These are phyloP conservation scores for Claviceps citrina DNA, from an alignment of 2,329 filamentous ascomycete genomes.

Conservation along the genomic window DNA sequence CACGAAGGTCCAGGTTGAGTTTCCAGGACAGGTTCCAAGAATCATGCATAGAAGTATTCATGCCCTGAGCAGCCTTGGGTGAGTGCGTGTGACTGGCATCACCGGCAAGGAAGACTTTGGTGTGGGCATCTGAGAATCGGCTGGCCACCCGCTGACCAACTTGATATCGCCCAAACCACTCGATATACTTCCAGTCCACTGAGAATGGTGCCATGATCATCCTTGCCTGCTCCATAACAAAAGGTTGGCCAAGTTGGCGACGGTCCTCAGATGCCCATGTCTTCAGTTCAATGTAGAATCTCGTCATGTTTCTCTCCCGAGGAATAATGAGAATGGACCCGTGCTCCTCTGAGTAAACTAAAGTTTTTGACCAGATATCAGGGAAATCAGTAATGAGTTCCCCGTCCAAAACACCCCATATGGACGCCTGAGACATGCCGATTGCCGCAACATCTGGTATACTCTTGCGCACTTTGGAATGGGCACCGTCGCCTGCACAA, in stretches of 20 bases:
- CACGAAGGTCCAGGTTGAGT: constrained; percentile 37
- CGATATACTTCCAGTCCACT: constrained; percentile 41
- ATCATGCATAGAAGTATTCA: constrained; percentile 48
- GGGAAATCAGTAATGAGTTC: constrained; percentile 58
- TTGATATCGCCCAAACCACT: constrained; percentile 61
- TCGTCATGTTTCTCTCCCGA: constrained; percentile 56
- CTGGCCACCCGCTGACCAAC: constrained; percentile 58
- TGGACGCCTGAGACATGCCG: constrained; percentile 35
- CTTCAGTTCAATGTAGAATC: constrained; percentile 45
- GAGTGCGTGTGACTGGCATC: constrained; percentile 60
- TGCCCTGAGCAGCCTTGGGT: constrained; percentile 54
- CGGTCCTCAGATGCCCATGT: constrained; percentile 25
- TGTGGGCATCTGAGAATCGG: constrained; percentile 47
- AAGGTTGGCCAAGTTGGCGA: constrained; percentile 38
- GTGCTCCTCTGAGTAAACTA: constrained; percentile 49
- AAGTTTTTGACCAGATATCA: constrained; percentile 60
- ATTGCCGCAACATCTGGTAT: constrained; percentile 43
- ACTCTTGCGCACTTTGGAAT: constrained; percentile 52
- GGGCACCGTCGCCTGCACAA: constrained; percentile 46
- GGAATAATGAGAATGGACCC: constrained; percentile 62
- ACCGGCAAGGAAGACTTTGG: constrained; percentile 51
- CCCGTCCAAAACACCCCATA: constrained; percentile 60
- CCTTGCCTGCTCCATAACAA: constrained; percentile 52
- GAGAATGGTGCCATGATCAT: constrained; percentile 44
- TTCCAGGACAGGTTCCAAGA: constrained; percentile 44